phyloP scores from a whole-genome alignment of 2,329 filamentous ascomycete species.

The Ophiostoma ulmi region DNA sequence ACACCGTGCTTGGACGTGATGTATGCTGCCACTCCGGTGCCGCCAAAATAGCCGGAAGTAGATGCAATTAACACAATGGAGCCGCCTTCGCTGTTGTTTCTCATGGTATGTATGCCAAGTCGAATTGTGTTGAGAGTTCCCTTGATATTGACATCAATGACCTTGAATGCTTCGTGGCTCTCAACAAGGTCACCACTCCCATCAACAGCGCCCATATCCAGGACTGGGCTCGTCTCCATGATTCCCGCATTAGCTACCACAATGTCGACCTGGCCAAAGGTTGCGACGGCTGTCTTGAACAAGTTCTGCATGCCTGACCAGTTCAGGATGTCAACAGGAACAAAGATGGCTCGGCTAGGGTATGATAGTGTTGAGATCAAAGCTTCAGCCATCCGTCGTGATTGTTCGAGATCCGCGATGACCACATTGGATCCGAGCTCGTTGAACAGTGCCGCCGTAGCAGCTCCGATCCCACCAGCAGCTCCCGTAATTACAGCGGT shows the following conservation, averaged over 20 bases:
- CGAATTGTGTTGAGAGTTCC: constrained; percentile 39
- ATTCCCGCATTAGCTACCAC: not conserved
- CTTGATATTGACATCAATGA: constrained; percentile 42
- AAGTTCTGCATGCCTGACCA: not conserved
- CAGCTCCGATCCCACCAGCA: not conserved
- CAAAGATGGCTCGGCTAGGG: not conserved
- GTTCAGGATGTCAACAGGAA: not conserved
- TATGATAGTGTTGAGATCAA: not conserved
- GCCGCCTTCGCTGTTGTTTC: not conserved
- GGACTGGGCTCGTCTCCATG: not conserved
- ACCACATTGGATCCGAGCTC: not conserved
- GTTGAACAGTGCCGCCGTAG: not conserved
- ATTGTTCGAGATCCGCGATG: not conserved
- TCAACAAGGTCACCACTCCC: constrained; percentile 23
- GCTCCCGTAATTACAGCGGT: not conserved
- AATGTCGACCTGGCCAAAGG: not conserved
- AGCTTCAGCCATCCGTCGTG: not conserved
- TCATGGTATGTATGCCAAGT: constrained; percentile 3
- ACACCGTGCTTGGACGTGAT: constrained; percentile 28
- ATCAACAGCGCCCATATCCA: not conserved
- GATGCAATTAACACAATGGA: not conserved
- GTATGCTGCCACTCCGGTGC: constrained; percentile 30
- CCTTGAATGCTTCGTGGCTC: constrained; percentile 30
- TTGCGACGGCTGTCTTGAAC: not conserved
- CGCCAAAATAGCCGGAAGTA: constrained; percentile 31